A percentile compares a stretch with the other conserved stretches of the same genome.
phyloP scores from a whole-genome alignment of 305 asterid species.

The Andrographis paniculata region DNA sequence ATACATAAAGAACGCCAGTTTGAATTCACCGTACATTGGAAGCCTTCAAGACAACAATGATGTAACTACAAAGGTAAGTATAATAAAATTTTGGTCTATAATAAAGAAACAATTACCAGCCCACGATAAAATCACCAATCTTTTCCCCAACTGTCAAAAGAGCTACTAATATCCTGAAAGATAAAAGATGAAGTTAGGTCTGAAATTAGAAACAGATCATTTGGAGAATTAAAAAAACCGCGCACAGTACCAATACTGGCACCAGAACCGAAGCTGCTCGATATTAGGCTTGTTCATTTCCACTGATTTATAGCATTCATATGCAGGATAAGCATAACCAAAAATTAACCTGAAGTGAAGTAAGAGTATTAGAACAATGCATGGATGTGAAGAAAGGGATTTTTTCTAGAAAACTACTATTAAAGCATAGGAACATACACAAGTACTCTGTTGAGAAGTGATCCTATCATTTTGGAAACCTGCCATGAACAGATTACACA shows the following conservation, averaged over 20 bases:
- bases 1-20: conserved; percentile 84
- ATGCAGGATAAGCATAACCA: conserved; percentile 96
- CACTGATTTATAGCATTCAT: conserved; percentile 82
- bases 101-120: conserved; percentile 52
- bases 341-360: conserved; percentile 50
- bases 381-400: background rate
- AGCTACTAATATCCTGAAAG: conserved; percentile 79
- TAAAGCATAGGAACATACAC: conserved; percentile 51
- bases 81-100: background rate
- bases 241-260: conserved; percentile 75
- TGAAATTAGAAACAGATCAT: conserved; percentile 11
- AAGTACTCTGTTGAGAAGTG: conserved; percentile 74
- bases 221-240: background rate
- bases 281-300: conserved; percentile 87
- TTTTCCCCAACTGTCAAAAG: conserved; percentile 70
- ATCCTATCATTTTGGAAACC: conserved; percentile 86
- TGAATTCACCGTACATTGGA: conserved; percentile 97
- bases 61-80: background rate
- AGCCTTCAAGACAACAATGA: conserved; percentile 44
- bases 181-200: conserved; percentile 10
- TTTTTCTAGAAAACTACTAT: conserved; percentile 8
- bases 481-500: conserved; percentile 25
- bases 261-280: conserved; percentile 90
- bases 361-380: background rate
- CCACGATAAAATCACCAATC: conserved; percentile 65